Conservation (phyloP, 2,329 filamentous ascomycete species). For the Sporothrix humicola region DNA sequence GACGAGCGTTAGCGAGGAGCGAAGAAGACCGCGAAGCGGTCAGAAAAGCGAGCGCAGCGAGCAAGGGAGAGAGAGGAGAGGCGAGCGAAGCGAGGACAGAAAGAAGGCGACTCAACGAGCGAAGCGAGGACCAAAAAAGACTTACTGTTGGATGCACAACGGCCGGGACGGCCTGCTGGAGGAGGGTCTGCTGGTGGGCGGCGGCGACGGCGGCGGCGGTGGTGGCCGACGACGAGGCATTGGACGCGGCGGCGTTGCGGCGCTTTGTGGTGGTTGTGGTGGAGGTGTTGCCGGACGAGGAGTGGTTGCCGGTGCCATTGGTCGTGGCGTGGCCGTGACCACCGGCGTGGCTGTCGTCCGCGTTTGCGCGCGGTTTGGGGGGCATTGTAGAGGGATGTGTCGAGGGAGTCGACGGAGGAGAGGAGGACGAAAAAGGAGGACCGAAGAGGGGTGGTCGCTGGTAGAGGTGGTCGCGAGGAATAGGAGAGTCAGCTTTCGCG, state of each 20-base stretch:
- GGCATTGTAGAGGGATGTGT: conserved; percentile 30
- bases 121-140: background rate
- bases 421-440: background rate
- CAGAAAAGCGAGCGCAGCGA: background rate
- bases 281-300: conserved; percentile 31
- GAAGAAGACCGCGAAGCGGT: too few relatives aligned
- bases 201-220: conserved; percentile 23
- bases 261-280: conserved; percentile 51
- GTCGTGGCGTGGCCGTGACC: conserved; percentile 48
- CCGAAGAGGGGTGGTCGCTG: background rate
- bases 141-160: conserved; percentile 29
- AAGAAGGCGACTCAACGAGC: background rate
- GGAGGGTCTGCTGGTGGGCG: conserved; percentile 17
- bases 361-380: conserved; percentile 33
- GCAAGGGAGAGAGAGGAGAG: background rate
- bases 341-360: conserved; percentile 40
- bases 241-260: conserved; percentile 57
- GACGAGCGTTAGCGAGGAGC: background rate
- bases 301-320: conserved; percentile 32
- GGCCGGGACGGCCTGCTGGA: conserved; percentile 10
- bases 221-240: conserved; percentile 41
- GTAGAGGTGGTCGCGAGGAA: background rate
- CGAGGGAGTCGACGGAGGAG: background rate
- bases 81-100: background rate
- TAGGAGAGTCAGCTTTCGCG: conserved; percentile 2